Evolutionary conservation across 345 rosid species (phyloP).

Genomic region (Murraya paniculata): DNA sequence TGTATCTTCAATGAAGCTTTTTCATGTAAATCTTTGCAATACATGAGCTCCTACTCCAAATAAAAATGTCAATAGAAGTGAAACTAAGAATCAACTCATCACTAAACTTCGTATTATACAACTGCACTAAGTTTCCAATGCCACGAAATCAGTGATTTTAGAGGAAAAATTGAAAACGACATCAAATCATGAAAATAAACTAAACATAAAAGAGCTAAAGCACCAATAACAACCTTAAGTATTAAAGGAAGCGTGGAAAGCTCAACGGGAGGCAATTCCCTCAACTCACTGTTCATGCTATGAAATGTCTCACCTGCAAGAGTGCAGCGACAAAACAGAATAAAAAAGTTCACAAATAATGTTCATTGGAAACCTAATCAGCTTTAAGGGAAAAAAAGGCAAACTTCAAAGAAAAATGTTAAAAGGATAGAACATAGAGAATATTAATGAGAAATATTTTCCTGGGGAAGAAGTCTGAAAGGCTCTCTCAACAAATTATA

Average conservation of each 20-base stretch:
- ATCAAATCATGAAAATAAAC: not conserved
- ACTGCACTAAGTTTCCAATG: not conserved
- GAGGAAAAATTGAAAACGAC: not conserved
- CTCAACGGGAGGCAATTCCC: constrained; percentile 92
- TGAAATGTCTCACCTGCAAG: constrained; percentile 79
- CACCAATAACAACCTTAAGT: constrained; percentile 59
- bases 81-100: not conserved
- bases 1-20: not conserved
- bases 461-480: not conserved
- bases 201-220: constrained; percentile 7
- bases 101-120: not conserved
- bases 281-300: constrained; percentile 69
- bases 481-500: not conserved
- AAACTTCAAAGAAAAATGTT: constrained; percentile 1
- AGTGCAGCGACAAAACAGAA: constrained; percentile 1
- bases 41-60: not conserved
- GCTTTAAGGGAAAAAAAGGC: not conserved
- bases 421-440: not conserved
- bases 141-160: not conserved
- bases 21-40: not conserved
- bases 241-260: constrained; percentile 86
- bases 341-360: not conserved
- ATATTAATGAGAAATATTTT: not conserved
- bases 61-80: not conserved
- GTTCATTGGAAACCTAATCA: not conserved